These are phyloP conservation scores for Venturia pyrina DNA, from an alignment of 2,329 filamentous ascomycete species.

Conservation along the genomic window DNA sequence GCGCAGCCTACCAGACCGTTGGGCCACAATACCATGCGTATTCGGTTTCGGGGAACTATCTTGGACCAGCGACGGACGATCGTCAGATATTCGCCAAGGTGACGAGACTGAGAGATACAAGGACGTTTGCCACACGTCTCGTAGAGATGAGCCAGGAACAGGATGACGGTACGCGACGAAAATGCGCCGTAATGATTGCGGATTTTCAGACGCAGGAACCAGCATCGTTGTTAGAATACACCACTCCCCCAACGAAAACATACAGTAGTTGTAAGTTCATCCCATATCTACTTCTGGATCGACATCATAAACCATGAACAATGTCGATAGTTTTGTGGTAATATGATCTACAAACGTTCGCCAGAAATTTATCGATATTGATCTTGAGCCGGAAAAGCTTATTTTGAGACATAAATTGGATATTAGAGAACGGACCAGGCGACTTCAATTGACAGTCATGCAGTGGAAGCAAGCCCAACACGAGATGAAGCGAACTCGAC, in stretches of 20 bases:
- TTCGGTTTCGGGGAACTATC: slow-evolving; percentile 37
- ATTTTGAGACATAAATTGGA: no score
- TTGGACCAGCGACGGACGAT: slow-evolving; percentile 35
- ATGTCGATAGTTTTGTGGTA: no score
- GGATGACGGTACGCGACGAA: slow-evolving; percentile 26
- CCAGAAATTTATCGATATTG: no score
- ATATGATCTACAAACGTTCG: no score
- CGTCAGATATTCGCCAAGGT: slow-evolving; percentile 30
- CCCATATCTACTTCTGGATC: no score
- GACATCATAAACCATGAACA: no score
- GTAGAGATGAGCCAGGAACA: slow-evolving; percentile 36
- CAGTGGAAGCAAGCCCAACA: slow-evolving; percentile 17
- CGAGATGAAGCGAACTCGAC: slow-evolving; percentile 14
- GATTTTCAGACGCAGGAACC: slow-evolving; percentile 39
- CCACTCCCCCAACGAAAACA: slow-evolving; percentile 22
- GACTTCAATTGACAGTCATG: no score
- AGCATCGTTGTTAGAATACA: slow-evolving; percentile 27
- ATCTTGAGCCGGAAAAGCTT: no score
- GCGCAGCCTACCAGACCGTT: slow-evolving; percentile 32
- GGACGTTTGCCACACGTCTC: slow-evolving; percentile 38
- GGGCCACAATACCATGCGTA: slow-evolving; percentile 33
- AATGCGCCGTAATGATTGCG: slow-evolving; percentile 33
- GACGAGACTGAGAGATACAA: slow-evolving; percentile 31
- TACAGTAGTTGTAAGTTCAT: slow-evolving; percentile 21
- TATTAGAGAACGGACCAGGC: no score